phyloP scores from a whole-genome alignment of 306 rosid genomes.

The Hippophae rhamnoides region DNA sequence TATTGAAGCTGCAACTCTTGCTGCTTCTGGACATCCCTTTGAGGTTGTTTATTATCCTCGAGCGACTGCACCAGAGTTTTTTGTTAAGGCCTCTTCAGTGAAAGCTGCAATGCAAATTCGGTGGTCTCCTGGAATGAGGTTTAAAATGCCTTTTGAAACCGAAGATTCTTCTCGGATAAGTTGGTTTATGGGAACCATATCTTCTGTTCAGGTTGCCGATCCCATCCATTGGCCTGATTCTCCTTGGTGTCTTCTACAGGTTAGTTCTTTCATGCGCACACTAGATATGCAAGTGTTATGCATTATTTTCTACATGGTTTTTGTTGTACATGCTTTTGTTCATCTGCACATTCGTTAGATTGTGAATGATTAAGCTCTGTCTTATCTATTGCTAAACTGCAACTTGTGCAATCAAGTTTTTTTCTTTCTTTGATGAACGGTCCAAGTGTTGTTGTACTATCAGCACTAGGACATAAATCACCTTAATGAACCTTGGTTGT shows the following conservation, averaged over 20 bases:
- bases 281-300: background rate
- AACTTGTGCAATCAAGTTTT: too few species aligned
- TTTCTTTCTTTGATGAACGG: background rate
- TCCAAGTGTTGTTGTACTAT: background rate
- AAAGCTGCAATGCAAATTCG: constrained; percentile 66
- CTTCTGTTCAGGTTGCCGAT: constrained; percentile 59
- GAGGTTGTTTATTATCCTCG: constrained; percentile 87
- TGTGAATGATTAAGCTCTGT: background rate
- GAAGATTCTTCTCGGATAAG: constrained; percentile 92
- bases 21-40: constrained; percentile 59
- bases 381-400: background rate
- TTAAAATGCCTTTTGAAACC: constrained; percentile 97
- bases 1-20: constrained; percentile 64
- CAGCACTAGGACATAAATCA: too few species aligned
- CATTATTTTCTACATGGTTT: background rate
- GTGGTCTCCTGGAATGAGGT: constrained; percentile 88
- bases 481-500: background rate
- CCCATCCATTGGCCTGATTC: constrained; percentile 80
- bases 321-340: background rate
- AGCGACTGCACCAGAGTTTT: constrained; percentile 77
- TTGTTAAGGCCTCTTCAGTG: constrained; percentile 62
- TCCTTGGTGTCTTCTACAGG: constrained; percentile 96
- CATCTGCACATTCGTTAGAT: background rate
- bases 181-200: constrained; percentile 97
- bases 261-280: constrained; percentile 5